A percentile compares a stretch with the other conserved stretches of the same genome.
Conservation (phyloP, 768 basidiomycete genomes). For the Agaricus subrufescens region DNA sequence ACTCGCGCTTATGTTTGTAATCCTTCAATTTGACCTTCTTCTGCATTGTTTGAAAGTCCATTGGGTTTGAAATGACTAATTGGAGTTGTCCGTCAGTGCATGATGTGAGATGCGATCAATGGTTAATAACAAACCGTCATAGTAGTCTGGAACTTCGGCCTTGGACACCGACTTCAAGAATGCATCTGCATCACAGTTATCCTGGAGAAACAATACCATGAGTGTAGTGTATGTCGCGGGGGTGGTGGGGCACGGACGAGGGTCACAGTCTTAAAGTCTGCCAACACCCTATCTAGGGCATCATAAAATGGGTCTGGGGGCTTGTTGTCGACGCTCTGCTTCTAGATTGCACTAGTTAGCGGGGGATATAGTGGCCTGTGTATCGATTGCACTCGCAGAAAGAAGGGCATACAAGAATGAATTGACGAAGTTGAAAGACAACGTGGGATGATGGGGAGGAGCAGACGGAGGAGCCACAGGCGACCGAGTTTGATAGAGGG, state of each 20-base stretch:
- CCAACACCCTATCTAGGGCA: constrained; percentile 82
- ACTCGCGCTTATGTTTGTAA: constrained; percentile 93
- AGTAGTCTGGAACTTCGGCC: constrained; percentile 89
- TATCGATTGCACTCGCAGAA: no score
- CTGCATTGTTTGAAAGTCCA: constrained; percentile 92
- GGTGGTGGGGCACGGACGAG: constrained; percentile 40
- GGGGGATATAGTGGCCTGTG: neutral
- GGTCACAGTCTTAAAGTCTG: constrained; percentile 77
- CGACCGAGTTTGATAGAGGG: no score
- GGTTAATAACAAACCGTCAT: constrained; percentile 59
- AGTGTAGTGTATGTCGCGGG: constrained; percentile 24
- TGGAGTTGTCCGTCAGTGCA: constrained; percentile 5
- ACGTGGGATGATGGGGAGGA: no score
- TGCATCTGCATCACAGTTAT: constrained; percentile 87
- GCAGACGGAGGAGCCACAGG: no score
- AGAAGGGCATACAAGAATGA: no score
- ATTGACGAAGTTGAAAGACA: no score
- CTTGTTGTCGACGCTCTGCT: constrained; percentile 57
- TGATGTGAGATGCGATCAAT: constrained; percentile 3
- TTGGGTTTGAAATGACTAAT: constrained; percentile 86
- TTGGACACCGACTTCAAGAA: constrained; percentile 93
- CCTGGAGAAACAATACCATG: constrained; percentile 32
- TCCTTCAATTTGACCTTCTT: constrained; percentile 90
- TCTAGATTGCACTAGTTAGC: constrained; percentile 17
- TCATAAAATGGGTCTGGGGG: constrained; percentile 90